Conservation (phyloP, 495 filamentous ascomycete genomes). For the Neurospora sp. region DNA sequence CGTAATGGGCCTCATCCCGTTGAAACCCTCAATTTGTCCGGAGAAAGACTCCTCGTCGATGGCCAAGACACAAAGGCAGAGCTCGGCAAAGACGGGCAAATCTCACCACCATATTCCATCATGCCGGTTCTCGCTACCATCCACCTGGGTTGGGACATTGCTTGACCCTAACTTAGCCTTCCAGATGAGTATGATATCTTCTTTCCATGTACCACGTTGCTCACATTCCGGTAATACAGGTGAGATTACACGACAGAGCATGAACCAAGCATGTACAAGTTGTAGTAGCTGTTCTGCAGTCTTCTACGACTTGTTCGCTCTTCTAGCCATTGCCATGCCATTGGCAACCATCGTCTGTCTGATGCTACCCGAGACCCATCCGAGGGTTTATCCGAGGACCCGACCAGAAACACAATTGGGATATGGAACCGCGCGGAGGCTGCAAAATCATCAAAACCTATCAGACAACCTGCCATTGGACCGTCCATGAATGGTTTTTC, state of each 20-base stretch:
- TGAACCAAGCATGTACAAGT: slow-evolving; percentile 7
- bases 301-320: not conserved
- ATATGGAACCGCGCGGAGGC: not conserved
- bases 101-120: not conserved
- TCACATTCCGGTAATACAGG: not conserved
- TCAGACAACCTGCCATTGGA: not conserved
- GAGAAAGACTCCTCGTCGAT: not conserved
- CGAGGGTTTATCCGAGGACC: slow-evolving; percentile 3
- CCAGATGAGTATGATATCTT: not conserved
- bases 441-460: not conserved
- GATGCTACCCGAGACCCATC: slow-evolving; percentile 10
- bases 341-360: slow-evolving; percentile 15
- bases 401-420: not conserved
- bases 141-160: not conserved
- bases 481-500: not conserved
- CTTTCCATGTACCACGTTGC: not conserved
- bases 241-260: slow-evolving; percentile 12
- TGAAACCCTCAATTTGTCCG: not conserved
- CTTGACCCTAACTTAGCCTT: not conserved
- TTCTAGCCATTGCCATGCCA: not conserved
- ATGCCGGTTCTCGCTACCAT: not conserved
- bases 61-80: not conserved
- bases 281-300: slow-evolving; percentile 13
- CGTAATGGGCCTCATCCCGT: not conserved
- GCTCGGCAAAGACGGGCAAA: not conserved